Evolutionary conservation across 305 asterid genomes (phyloP).

Genomic region (Ajuga reptans): DNA sequence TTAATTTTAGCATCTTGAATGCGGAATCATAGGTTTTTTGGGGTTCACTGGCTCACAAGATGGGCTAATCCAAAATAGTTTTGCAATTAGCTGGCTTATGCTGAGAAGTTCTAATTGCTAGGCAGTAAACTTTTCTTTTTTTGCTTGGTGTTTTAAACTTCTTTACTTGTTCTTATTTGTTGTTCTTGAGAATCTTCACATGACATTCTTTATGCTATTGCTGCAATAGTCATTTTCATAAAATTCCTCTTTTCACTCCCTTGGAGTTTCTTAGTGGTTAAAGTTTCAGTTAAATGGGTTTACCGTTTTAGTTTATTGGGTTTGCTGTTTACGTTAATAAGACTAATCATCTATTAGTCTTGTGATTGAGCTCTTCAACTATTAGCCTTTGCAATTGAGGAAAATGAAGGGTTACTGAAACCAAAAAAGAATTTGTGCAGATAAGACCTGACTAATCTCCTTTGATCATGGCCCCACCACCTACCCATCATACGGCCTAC

Average conservation of each 20-base stretch:
- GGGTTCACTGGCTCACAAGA: background rate
- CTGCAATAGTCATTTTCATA: background rate
- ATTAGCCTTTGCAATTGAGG: background rate
- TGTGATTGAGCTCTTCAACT: slow-evolving; percentile 8
- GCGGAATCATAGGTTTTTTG: background rate
- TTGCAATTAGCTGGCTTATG: background rate
- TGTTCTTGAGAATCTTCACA: background rate
- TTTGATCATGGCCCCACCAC: background rate
- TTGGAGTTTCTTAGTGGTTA: background rate
- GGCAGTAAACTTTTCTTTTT: background rate
- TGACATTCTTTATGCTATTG: background rate
- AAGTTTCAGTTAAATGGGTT: background rate
- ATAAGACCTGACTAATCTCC: background rate
- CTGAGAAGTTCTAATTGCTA: background rate
- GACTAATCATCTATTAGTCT: background rate
- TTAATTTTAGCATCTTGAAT: background rate
- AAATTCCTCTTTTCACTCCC: background rate
- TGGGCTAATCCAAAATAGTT: background rate
- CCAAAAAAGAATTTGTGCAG: background rate
- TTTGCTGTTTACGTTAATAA: background rate
- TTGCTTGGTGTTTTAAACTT: background rate
- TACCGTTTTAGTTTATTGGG: background rate
- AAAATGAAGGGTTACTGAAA: background rate
- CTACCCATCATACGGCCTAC: background rate
- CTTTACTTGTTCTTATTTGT: background rate